Evolutionary conservation across 2,329 filamentous ascomycete genomes (phyloP).

Genomic region (Periconia sp.): DNA sequence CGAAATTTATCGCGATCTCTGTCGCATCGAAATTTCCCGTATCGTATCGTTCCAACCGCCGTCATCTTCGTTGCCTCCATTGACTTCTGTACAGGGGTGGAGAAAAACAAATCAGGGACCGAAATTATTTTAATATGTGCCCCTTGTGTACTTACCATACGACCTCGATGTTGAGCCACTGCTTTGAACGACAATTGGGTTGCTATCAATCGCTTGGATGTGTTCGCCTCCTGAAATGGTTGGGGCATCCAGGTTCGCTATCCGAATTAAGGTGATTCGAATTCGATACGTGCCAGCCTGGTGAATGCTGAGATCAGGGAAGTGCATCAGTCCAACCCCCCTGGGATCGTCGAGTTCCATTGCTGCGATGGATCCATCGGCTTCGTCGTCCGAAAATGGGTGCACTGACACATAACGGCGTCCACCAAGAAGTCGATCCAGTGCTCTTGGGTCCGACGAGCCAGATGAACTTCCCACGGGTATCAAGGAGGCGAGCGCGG

Average conservation of each 20-base stretch:
- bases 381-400: slow-evolving; percentile 39
- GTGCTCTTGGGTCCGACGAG: slow-evolving; percentile 29
- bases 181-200: slow-evolving; percentile 34
- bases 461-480: slow-evolving; percentile 29
- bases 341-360: slow-evolving; percentile 39
- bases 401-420: slow-evolving; percentile 39
- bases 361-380: slow-evolving; percentile 37
- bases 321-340: slow-evolving; percentile 42
- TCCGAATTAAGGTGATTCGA: slow-evolving; percentile 39
- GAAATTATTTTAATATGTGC: slow-evolving; percentile 28
- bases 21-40: slow-evolving; percentile 26
- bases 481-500: slow-evolving; percentile 36
- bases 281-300: slow-evolving; percentile 41
- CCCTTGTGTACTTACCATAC: slow-evolving; percentile 37
- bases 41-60: slow-evolving; percentile 35
- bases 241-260: slow-evolving; percentile 27
- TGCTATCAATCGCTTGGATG: slow-evolving; percentile 38
- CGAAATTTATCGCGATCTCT: slow-evolving; percentile 17
- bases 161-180: slow-evolving; percentile 22
- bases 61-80: slow-evolving; percentile 25
- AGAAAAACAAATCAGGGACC: slow-evolving; percentile 30
- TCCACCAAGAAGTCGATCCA: slow-evolving; percentile 33
- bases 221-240: slow-evolving; percentile 28
- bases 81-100: slow-evolving; percentile 24
- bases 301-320: slow-evolving; percentile 39